phyloP scores from a whole-genome alignment of 2,329 filamentous ascomycete species.

The Stenocarpella maydis region DNA sequence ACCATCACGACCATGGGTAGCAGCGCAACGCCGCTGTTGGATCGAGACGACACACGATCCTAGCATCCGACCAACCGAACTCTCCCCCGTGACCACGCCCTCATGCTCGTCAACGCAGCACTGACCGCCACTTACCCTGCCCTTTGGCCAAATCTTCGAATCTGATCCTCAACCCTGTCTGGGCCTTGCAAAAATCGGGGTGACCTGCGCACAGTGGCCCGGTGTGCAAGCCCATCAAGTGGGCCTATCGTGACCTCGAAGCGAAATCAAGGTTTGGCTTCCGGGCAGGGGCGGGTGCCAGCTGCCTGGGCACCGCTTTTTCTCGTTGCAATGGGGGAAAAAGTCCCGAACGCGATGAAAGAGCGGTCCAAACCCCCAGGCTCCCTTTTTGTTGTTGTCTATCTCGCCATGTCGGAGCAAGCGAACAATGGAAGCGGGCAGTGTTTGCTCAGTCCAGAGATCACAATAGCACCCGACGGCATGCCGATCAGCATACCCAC shows the following conservation, averaged over 20 bases:
- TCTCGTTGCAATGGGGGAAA: background rate
- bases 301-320: slow-evolving; percentile 5
- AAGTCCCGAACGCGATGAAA: background rate
- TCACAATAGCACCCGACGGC: slow-evolving; percentile 13
- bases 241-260: slow-evolving; percentile 21
- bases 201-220: background rate
- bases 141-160: slow-evolving; percentile 10
- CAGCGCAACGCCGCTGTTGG: background rate
- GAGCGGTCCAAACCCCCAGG: slow-evolving; percentile 14
- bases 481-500: background rate
- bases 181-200: slow-evolving; percentile 12
- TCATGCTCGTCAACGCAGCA: slow-evolving; percentile 27
- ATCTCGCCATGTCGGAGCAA: background rate
- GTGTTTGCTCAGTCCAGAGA: slow-evolving; percentile 1
- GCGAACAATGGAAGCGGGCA: slow-evolving; percentile 7
- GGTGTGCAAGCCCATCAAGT: background rate
- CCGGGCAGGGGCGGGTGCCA: background rate
- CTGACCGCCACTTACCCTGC: slow-evolving; percentile 26
- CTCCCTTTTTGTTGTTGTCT: background rate
- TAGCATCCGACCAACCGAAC: background rate
- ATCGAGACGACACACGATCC: background rate
- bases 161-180: slow-evolving; percentile 14
- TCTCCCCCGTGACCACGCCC: slow-evolving; percentile 22
- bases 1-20: background rate
- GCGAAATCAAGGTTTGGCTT: slow-evolving; percentile 20